Conservation (phyloP, 2,329 filamentous ascomycete genomes). For the Coleophoma eucalyptorum region DNA sequence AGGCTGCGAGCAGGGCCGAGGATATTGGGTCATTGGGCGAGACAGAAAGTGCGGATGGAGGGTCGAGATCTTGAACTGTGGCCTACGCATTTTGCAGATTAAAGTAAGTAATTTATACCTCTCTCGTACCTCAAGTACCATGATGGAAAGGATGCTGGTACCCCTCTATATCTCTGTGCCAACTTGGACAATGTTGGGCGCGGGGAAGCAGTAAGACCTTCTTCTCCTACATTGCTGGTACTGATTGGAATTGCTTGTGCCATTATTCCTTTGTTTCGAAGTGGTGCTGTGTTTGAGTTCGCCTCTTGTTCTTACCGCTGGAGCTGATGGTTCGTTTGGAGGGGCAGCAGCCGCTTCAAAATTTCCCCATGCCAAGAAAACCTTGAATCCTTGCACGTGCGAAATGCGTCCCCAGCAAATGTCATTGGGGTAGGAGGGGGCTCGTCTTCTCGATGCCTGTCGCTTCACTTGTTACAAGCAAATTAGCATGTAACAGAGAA, state of each 20-base stretch:
- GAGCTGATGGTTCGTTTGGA: too few relatives aligned
- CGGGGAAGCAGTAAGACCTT: constrained; percentile 10
- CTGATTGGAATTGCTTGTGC: constrained; percentile 12
- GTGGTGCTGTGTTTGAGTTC: not conserved
- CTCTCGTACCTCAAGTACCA: constrained; percentile 5
- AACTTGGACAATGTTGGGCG: constrained; percentile 20
- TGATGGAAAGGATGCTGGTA: constrained; percentile 30
- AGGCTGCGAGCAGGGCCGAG: constrained; percentile 76
- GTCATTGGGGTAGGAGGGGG: not conserved
- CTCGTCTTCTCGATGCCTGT: not conserved
- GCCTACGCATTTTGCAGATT: constrained; percentile 48
- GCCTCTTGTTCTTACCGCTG: too few relatives aligned
- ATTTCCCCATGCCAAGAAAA: not conserved
- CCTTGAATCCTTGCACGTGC: not conserved
- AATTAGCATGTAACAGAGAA: too few relatives aligned
- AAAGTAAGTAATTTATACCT: not conserved
- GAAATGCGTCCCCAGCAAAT: not conserved
- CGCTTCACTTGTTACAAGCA: too few relatives aligned
- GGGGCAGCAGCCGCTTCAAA: not conserved
- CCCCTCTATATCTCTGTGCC: constrained; percentile 49
- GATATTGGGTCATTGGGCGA: constrained; percentile 77
- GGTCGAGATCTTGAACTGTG: constrained; percentile 93
- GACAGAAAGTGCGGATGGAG: constrained; percentile 85
- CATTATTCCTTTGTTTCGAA: constrained; percentile 13
- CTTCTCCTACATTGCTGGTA: constrained; percentile 16